Base-by-base conservation (phyloP, 78 protist species). In the Protostelium mycophagum region DNA sequence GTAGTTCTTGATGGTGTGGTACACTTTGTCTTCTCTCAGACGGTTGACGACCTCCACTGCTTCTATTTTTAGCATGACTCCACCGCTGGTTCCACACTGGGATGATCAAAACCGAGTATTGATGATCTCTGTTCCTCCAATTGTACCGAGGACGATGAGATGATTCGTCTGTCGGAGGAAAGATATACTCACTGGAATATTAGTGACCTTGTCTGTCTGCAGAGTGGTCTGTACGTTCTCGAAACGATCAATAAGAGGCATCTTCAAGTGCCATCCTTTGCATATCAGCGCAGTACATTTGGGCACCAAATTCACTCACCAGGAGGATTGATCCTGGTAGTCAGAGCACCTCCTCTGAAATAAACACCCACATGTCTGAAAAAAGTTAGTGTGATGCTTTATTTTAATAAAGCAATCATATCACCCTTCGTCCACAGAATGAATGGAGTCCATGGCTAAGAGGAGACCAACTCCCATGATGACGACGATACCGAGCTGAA, bases 21-120 rank as follows among this genome's bases (percentile, higher is more conserved):
- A 25, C 63, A 91, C 96, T 25, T 37, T 38, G 1, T 73, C 51
- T 5, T 73, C 34, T 1, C 37, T 38, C 34, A 94, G 93, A 0
- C 0, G 0, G 86, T 94, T 94, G 35, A 94, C 96, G 29, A 94
- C 96, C 34, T 94, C 96, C 25, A 94, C 89, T 29, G 84, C 38
- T 38, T 89, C 91, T 5, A 91, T 85, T 38, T n/a, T 34, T 34
- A 91, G 1, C 90, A 92, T 90, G 38, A 91, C 96, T 28, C 96
- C 96, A 25, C 96, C 94, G 73, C 73, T 51, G 31, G 73, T 51
- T 51, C 73, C 73, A 51, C 73, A 51, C 73, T 51, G 73, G 73
- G 5, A 16, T 51, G 73, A 51, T 51, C 31, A 51, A 16, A 51
- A 16, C 5, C 16, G 73, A 16, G 16, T 51, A 25, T 5, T 25